These are phyloP conservation scores for Pseudofabraea citricarpa DNA, from an alignment of 2,329 filamentous ascomycete genomes.

Conservation along the genomic window DNA sequence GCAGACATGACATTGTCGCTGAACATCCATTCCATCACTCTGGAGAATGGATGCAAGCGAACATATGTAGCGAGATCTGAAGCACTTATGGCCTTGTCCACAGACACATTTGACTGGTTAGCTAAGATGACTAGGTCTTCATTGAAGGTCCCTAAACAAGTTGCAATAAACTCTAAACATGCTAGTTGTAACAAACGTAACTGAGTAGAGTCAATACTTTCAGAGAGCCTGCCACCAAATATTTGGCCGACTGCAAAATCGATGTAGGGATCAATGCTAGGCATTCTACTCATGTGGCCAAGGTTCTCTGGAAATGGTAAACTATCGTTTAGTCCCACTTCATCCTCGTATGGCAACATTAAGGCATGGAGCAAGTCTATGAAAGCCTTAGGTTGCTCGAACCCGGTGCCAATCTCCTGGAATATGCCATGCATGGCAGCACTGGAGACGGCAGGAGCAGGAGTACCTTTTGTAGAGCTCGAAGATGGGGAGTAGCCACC, in stretches of 20 bases:
- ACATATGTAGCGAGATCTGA: conserved; percentile 77
- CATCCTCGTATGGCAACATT: conserved; percentile 58
- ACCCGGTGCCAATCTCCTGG: conserved; percentile 68
- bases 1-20: conserved; percentile 82
- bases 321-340: conserved; percentile 62
- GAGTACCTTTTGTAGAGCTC: conserved; percentile 34
- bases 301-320: conserved; percentile 85
- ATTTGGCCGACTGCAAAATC: conserved; percentile 84
- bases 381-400: conserved; percentile 83
- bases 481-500: conserved; percentile 47
- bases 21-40: conserved; percentile 98
- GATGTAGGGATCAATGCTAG: conserved; percentile 87
- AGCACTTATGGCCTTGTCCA: conserved; percentile 70
- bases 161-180: conserved; percentile 78
- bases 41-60: conserved; percentile 82
- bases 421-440: conserved; percentile 62
- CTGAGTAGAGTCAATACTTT: conserved; percentile 63
- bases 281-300: conserved; percentile 69
- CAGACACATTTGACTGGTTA: conserved; percentile 68
- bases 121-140: conserved; percentile 86
- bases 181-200: conserved; percentile 69
- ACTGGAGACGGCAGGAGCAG: conserved; percentile 17
- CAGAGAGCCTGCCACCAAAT: conserved; percentile 53
- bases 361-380: conserved; percentile 72
- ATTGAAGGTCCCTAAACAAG: conserved; percentile 83